A percentile compares a stretch with the other conserved stretches of the same genome.
These are phyloP conservation scores for Calvatia gigantea DNA, from an alignment of 768 basidiomycete species.

Conservation along the genomic window DNA sequence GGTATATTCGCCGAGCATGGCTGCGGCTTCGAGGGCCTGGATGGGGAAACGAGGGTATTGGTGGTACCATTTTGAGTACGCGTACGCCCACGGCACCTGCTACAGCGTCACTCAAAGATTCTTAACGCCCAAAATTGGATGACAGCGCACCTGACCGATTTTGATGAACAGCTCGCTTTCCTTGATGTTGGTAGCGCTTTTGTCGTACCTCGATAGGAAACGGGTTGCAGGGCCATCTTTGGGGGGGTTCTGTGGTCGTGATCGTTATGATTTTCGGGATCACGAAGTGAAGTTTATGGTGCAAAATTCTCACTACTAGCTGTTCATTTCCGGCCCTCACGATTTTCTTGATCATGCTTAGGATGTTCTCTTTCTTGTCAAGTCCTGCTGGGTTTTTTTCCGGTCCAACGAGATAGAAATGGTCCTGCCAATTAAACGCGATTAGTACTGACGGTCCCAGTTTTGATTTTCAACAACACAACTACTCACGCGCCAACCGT, in stretches of 20 bases:
- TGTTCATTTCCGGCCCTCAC: slow-evolving; percentile 40
- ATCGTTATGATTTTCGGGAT: background rate
- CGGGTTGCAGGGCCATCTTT: slow-evolving; percentile 32
- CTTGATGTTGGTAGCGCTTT: slow-evolving; percentile 58
- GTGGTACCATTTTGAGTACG: slow-evolving; percentile 56
- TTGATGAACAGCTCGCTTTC: slow-evolving; percentile 44
- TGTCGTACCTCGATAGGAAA: slow-evolving; percentile 54
- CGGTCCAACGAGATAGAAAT: slow-evolving; percentile 49
- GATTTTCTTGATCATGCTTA: slow-evolving; percentile 45
- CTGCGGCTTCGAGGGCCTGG: slow-evolving; percentile 45
- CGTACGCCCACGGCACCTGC: slow-evolving; percentile 53
- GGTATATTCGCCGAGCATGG: slow-evolving; percentile 47
- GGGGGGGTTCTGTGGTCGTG: slow-evolving; percentile 19
- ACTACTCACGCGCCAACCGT: slow-evolving; percentile 41
- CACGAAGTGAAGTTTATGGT: background rate
- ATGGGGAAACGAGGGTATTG: slow-evolving; percentile 51
- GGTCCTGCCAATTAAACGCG: slow-evolving; percentile 33
- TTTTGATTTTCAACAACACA: background rate
- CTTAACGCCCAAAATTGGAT: background rate
- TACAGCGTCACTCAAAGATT: background rate
- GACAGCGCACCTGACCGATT: slow-evolving; percentile 28
- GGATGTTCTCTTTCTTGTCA: slow-evolving; percentile 25
- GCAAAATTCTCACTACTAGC: slow-evolving; percentile 25
- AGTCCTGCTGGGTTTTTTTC: slow-evolving; percentile 41
- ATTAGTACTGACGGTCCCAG: no score